These are phyloP conservation scores for Aeminium ludgeri DNA, from an alignment of 495 filamentous ascomycete species.

Conservation along the genomic window DNA sequence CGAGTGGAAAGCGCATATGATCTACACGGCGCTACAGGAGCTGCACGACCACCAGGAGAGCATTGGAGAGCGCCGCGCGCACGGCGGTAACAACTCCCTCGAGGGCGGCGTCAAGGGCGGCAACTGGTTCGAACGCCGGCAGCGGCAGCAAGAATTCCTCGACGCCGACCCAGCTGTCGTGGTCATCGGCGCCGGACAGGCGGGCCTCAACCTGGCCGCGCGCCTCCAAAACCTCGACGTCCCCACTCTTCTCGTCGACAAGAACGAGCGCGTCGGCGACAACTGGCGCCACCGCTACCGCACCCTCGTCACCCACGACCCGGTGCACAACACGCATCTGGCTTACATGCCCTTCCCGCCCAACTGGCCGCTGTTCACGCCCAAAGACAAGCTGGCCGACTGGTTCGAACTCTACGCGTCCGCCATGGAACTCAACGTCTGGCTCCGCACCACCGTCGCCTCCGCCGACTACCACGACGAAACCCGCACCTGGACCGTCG, in stretches of 20 bases:
- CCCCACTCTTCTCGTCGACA: conserved; percentile 47
- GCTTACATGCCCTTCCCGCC: conserved; percentile 52
- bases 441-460: conserved; percentile 41
- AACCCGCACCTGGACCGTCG: conserved; percentile 45
- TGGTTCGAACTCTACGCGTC: conserved; percentile 63
- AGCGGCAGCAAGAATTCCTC: conserved; percentile 39
- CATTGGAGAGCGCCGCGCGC: conserved; percentile 7
- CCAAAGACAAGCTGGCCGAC: conserved; percentile 66
- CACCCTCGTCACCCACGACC: conserved; percentile 53
- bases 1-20: conserved; percentile 17
- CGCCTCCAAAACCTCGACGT: conserved; percentile 57
- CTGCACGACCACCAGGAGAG: conserved; percentile 14
- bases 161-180: conserved; percentile 45
- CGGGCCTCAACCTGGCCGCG: conserved; percentile 44
- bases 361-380: conserved; percentile 39
- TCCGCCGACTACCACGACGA: conserved; percentile 37
- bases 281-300: conserved; percentile 57
- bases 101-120: conserved; percentile 10
- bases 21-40: conserved; percentile 15
- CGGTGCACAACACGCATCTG: conserved; percentile 41
- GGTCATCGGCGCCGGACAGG: conserved; percentile 41
- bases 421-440: conserved; percentile 58
- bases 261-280: conserved; percentile 49
- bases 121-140: too few species aligned
- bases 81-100: conserved; percentile 17